A percentile compares a stretch with the other conserved stretches of the same genome.
Evolutionary conservation across 1,139 yeast species (phyloP).

Genomic region (Taiozyma onychis): DNA sequence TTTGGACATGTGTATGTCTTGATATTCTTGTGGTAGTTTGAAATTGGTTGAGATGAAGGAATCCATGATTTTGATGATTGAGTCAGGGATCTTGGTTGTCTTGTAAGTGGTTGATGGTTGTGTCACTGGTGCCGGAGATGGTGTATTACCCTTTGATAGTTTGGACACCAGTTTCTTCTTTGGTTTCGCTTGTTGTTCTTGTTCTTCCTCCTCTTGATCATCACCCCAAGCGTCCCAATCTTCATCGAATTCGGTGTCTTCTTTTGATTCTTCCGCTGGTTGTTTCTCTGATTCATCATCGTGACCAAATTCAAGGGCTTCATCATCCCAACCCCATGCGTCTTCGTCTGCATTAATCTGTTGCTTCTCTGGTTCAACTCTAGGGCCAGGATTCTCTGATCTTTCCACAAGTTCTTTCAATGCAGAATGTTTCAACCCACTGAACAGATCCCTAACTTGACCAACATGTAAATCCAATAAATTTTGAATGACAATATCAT

Average conservation of each 20-base stretch:
- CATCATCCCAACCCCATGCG: constrained; percentile 17
- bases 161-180: constrained; percentile 18
- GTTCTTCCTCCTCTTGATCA: constrained; percentile 9
- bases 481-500: constrained; percentile 15
- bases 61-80: constrained; percentile 8
- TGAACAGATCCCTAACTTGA: constrained; percentile 6
- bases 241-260: constrained; percentile 9
- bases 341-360: constrained; percentile 7
- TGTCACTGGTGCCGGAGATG: constrained; percentile 12
- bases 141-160: constrained; percentile 8
- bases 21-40: constrained; percentile 8
- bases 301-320: constrained; percentile 7
- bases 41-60: constrained; percentile 12
- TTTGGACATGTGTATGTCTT: constrained; percentile 11
- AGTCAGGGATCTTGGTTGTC: constrained; percentile 13
- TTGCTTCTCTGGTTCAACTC: not conserved
- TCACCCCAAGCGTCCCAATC: constrained; percentile 21
- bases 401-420: constrained; percentile 1
- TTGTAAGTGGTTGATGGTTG: constrained; percentile 1
- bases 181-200: constrained; percentile 3
- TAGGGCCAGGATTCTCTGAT: not conserved
- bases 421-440: not conserved
- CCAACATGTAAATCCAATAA: constrained; percentile 17
- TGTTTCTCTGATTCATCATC: not conserved
- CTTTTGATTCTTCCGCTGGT: not conserved